Evolutionary conservation across 2,329 filamentous ascomycete genomes (phyloP).

Genomic region (Plectosphaerella sp.): DNA sequence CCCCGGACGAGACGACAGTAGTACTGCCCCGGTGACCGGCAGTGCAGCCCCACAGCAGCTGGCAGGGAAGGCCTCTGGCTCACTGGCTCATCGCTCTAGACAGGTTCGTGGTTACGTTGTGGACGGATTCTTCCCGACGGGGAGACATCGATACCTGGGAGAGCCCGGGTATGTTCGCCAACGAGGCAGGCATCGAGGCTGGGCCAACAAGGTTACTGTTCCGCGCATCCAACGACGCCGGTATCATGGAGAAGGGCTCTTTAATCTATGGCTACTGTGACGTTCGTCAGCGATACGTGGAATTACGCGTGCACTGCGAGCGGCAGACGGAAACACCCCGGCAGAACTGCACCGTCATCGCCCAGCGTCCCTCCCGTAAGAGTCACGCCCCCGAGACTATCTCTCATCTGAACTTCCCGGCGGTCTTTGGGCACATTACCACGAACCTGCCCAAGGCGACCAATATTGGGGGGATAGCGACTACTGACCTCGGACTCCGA

Average conservation of each 20-base stretch:
- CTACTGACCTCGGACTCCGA: conserved; percentile 1
- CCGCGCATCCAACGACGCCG: not conserved
- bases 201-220: conserved; percentile 2
- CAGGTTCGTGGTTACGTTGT: conserved; percentile 1
- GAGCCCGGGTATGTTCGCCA: not conserved
- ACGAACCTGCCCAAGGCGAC: conserved; percentile 1
- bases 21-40: too few relatives aligned
- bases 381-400: conserved; percentile 1
- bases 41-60: not conserved
- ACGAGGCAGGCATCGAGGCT: not conserved
- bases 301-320: conserved; percentile 4
- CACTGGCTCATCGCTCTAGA: conserved; percentile 4
- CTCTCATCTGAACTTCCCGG: conserved; percentile 1
- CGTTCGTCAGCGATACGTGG: conserved; percentile 4
- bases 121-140: not conserved
- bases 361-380: conserved; percentile 2
- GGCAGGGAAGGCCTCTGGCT: not conserved
- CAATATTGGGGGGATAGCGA: not conserved
- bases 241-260: not conserved
- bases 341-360: conserved; percentile 2
- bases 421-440: conserved; percentile 1
- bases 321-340: not conserved
- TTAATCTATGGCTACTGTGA: not conserved
- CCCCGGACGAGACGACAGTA: too few relatives aligned
- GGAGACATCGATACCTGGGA: not conserved